These are phyloP conservation scores for Podospora sp. DNA, from an alignment of 495 filamentous ascomycete species.

Conservation along the genomic window DNA sequence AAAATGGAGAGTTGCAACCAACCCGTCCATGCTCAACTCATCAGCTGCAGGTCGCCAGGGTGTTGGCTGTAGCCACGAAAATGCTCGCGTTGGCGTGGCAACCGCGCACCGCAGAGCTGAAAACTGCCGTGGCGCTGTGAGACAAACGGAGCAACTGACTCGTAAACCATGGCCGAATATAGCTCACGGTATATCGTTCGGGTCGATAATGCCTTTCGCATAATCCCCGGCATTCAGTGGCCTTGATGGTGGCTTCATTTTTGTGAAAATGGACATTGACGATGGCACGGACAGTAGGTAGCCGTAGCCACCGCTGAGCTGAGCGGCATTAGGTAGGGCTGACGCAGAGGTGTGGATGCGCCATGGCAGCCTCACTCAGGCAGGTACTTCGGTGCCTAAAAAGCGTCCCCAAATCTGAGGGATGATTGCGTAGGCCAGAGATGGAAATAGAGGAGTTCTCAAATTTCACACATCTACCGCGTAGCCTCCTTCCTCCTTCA, in stretches of 20 bases:
- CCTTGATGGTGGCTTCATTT: no score
- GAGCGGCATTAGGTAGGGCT: not conserved
- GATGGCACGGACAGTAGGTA: no score
- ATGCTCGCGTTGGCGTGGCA: conserved; percentile 14
- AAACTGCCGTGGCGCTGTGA: not conserved
- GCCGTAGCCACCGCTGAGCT: no score
- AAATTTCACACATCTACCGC: no score
- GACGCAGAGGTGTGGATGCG: not conserved
- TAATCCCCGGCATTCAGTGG: no score
- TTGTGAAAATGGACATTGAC: no score
- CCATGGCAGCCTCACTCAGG: not conserved
- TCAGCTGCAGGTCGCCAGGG: not conserved
- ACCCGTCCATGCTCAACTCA: not conserved
- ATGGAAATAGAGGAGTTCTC: not conserved
- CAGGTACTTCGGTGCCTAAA: not conserved
- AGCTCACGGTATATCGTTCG: no score
- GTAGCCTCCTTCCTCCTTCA: no score
- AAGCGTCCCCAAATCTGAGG: not conserved
- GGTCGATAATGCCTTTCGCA: no score
- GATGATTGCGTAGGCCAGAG: not conserved
- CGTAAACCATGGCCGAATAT: no score
- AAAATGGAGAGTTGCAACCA: not conserved
- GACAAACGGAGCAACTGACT: not conserved
- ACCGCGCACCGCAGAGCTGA: not conserved
- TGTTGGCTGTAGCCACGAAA: not conserved